These are phyloP conservation scores for Rhinocladiella similis DNA, from an alignment of 2,329 filamentous ascomycete species.

Conservation along the genomic window DNA sequence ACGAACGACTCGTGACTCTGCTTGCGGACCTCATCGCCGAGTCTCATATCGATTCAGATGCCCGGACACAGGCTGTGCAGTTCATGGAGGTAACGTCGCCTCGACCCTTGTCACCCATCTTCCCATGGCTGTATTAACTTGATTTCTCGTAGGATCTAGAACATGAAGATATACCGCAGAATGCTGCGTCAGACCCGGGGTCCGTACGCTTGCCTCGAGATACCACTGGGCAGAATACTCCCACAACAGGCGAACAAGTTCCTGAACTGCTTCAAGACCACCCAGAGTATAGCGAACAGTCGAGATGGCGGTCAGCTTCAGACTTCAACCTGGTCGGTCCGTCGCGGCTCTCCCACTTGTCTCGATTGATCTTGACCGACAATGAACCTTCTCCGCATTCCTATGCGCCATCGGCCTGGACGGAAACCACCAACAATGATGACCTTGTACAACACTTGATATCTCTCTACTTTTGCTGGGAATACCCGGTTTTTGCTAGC, in stretches of 20 bases:
- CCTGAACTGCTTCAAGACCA: background rate
- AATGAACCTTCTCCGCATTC: background rate
- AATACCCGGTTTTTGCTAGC: constrained; percentile 12
- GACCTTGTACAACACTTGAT: constrained; percentile 9
- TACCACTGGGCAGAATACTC: background rate
- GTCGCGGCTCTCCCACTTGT: constrained; percentile 1
- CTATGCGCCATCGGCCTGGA: constrained; percentile 5
- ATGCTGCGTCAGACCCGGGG: background rate
- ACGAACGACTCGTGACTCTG: background rate
- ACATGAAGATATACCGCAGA: background rate
- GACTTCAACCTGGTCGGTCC: background rate
- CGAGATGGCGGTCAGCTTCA: background rate
- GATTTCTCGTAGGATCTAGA: background rate
- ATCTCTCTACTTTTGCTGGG: constrained; percentile 12
- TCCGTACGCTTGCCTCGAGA: background rate
- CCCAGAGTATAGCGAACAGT: background rate
- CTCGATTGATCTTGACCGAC: constrained; percentile 2
- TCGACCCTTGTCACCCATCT: background rate
- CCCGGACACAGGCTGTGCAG: background rate
- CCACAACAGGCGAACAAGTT: background rate
- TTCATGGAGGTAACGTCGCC: background rate
- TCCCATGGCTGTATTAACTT: background rate
- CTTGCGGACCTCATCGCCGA: background rate
- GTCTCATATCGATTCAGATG: background rate
- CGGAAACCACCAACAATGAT: constrained; percentile 5